phyloP scores from a whole-genome alignment of 805 yeast species.

The Candida krabiensis region DNA sequence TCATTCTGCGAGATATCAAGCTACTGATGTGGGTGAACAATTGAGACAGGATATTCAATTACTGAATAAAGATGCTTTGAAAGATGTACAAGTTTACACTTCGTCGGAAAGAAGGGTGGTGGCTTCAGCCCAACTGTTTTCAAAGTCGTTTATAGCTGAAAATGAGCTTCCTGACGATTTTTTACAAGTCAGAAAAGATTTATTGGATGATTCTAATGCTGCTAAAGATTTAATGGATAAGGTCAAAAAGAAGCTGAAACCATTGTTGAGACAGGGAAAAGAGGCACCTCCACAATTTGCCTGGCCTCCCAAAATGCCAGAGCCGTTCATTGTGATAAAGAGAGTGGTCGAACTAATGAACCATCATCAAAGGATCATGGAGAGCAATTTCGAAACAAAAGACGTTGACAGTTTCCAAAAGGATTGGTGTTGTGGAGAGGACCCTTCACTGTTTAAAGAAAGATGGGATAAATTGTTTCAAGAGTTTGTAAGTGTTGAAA shows the following conservation, averaged over 20 bases:
- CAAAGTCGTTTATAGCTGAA: slow-evolving; percentile 69
- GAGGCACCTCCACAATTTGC: slow-evolving; percentile 97
- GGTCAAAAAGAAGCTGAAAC: slow-evolving; percentile 94
- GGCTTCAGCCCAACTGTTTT: slow-evolving; percentile 85
- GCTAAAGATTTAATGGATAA: slow-evolving; percentile 98
- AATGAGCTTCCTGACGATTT: slow-evolving; percentile 76
- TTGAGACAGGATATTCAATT: slow-evolving; percentile 87
- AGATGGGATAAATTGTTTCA: slow-evolving; percentile 96
- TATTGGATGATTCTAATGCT: slow-evolving; percentile 94
- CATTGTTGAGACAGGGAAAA: slow-evolving; percentile 89
- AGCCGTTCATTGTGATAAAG: slow-evolving; percentile 91
- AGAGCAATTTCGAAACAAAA: slow-evolving; percentile 67
- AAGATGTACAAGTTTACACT: slow-evolving; percentile 83
- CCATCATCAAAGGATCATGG: slow-evolving; percentile 83
- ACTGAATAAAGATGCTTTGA: slow-evolving; percentile 78
- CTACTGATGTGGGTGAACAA: slow-evolving; percentile 93
- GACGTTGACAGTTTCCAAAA: slow-evolving; percentile 69
- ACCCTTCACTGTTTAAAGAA: slow-evolving; percentile 84
- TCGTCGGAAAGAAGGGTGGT: slow-evolving; percentile 94
- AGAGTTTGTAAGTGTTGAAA: slow-evolving; percentile 89
- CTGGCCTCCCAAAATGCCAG: slow-evolving; percentile 98
- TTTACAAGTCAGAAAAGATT: slow-evolving; percentile 80
- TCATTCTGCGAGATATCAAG: slow-evolving; percentile 93
- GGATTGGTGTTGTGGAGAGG: slow-evolving; percentile 97
- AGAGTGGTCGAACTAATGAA: slow-evolving; percentile 95